phyloP scores from a whole-genome alignment of 345 rosid species.

The Stellera chamaejasme region DNA sequence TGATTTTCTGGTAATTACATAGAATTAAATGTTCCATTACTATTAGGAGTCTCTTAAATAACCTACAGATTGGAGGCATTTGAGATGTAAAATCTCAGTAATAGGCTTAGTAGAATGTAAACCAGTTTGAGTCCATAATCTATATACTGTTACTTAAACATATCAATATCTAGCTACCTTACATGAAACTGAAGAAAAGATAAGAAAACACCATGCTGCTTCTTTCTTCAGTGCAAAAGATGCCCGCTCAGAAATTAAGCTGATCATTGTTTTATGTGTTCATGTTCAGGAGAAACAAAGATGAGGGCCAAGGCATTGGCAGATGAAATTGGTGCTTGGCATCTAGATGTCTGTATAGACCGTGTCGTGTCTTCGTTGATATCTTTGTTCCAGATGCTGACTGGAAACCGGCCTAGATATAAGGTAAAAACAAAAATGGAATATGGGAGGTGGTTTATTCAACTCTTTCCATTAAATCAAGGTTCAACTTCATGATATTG shows the following conservation, averaged over 20 bases:
- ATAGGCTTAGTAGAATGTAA: too few species aligned
- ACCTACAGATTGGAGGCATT: too few species aligned
- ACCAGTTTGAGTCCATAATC: too few species aligned
- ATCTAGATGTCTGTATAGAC: slow-evolving; percentile 81
- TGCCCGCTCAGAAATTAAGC: background rate
- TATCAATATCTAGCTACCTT: too few species aligned
- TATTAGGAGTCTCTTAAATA: too few species aligned
- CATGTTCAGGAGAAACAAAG: slow-evolving; percentile 71
- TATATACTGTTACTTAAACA: too few species aligned
- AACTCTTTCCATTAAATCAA: background rate
- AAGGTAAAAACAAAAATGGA: slow-evolving; percentile 38
- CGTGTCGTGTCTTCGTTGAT: slow-evolving; percentile 71
- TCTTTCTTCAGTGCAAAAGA: background rate
- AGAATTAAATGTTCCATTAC: too few species aligned
- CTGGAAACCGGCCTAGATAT: slow-evolving; percentile 73
- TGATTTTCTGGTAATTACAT: too few species aligned
- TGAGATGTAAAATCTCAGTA: too few species aligned
- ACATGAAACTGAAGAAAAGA: too few species aligned
- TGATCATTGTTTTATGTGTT: slow-evolving; percentile 10
- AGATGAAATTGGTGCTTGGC: slow-evolving; percentile 92
- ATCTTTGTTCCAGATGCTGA: slow-evolving; percentile 67
- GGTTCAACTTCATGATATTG: slow-evolving; percentile 1
- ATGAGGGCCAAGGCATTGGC: slow-evolving; percentile 71
- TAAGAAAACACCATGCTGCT: background rate
- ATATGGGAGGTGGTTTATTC: background rate